Evolutionary conservation across 192 early-diverging fungal genomes (phyloP), one percentile per base, ranked within the genome.

Genomic region (Entophlyctis luteolus): DNA sequence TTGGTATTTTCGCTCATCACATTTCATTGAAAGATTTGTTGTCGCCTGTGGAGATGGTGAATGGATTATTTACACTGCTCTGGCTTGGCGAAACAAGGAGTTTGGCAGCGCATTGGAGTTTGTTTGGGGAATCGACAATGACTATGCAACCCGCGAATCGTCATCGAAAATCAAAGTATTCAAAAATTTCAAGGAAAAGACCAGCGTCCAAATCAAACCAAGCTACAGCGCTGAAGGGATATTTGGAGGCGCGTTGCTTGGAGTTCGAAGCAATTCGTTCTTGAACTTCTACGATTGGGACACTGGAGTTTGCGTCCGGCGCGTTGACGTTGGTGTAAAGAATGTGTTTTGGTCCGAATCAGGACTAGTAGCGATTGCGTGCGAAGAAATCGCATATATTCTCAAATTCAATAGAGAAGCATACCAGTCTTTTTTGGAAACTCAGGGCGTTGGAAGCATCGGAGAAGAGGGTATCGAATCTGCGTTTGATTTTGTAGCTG

Each of bases 221-320:
- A 62, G 71, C 16, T 95, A 91, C 75, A 75, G 86, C 28, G 95
- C 91, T 2, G 95, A 99, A 69, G 93, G 91, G 48, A 96, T 99
- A 59, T 95, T 81, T 78, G 96, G 96, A 23, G 97, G 97, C 27
- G 84, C 89, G 22, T 79, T 98, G 57, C 85, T 99, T 18, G 93
- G 94, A 57, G 88, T 98, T 48, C 82, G 89, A 48, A 86, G 88
- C 58, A 86, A 86, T 67, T 80, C 83, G 14, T 94, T 93, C 73
- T 76, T 99, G 52, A 94, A 91, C 74, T 91, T 99, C 47, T 96
- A 96, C 63, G 97, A 99, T 79, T 99, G 97, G 97, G 95, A 98
- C 50, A 91, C 90, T 22, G 94, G 94, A 34, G 75, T 81, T 2
- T 76, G 89, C 38, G 93, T 96, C 28, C 93, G 97, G 34, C 88